These are phyloP conservation scores for Bruguiera hainesii DNA, from an alignment of 441 rosid genomes.

Conservation along the genomic window DNA sequence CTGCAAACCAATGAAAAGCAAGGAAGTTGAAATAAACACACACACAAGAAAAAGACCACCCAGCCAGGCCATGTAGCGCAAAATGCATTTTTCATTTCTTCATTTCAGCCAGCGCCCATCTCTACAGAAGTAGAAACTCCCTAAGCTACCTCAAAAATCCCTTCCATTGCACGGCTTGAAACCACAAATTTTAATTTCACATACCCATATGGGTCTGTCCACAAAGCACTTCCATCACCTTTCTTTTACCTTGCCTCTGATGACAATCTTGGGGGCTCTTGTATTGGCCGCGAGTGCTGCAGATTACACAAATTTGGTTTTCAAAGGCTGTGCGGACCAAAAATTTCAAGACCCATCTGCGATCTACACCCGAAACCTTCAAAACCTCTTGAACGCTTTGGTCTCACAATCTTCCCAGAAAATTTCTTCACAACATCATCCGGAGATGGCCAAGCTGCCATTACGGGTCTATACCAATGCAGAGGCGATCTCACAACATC, in stretches of 20 bases:
- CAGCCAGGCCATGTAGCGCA: neutral
- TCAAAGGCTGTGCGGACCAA: conserved; percentile 70
- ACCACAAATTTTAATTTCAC: neutral
- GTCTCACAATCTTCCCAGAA: conserved; percentile 58
- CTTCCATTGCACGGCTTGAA: conserved; percentile 23
- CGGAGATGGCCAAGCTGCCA: conserved; percentile 54
- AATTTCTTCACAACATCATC: conserved; percentile 37
- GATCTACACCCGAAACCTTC: conserved; percentile 52
- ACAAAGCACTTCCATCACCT: conserved; percentile 11
- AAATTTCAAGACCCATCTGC: conserved; percentile 59
- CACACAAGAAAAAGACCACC: neutral
- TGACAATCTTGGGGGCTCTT: conserved; percentile 15
- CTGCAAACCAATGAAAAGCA: no score
- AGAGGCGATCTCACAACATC: conserved; percentile 65
- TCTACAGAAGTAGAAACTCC: conserved; percentile 6
- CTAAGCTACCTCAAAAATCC: neutral
- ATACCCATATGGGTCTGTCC: conserved; percentile 31
- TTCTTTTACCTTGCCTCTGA: conserved; percentile 14
- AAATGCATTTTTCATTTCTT: neutral
- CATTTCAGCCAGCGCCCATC: conserved; percentile 21
- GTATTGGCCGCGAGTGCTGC: conserved; percentile 23
- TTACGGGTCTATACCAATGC: conserved; percentile 72
- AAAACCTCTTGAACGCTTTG: conserved; percentile 42
- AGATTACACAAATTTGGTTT: conserved; percentile 49
- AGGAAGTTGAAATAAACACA: no score